Percentiles rank a stretch among this genome's conserved stretches.
These are phyloP conservation scores for Abelmoschus esculentus DNA, from an alignment of 345 rosid species.

Conservation along the genomic window DNA sequence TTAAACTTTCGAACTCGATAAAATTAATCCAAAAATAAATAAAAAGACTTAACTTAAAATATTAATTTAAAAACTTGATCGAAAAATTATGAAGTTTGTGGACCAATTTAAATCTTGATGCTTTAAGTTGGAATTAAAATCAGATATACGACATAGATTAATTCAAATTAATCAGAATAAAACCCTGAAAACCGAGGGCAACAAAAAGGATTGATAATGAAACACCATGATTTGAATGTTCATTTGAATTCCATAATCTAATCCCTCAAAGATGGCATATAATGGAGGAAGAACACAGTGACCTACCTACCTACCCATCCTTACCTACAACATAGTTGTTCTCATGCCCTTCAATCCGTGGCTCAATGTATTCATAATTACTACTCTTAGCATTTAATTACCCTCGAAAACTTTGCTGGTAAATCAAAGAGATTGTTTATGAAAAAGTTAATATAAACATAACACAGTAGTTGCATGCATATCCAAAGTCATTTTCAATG, in stretches of 20 bases:
- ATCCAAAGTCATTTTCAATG: conserved; percentile 16
- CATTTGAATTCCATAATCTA: conserved; percentile 21
- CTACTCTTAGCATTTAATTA: not conserved
- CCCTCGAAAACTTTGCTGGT: not conserved
- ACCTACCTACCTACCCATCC: conserved; percentile 32
- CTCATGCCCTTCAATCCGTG: conserved; percentile 31
- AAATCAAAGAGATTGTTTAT: not conserved
- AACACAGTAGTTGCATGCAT: conserved; percentile 19
- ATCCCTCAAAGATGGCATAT: conserved; percentile 14
- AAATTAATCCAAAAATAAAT: too few species aligned
- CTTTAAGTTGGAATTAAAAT: too few species aligned
- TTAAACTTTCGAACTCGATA: too few species aligned
- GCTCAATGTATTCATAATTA: conserved; percentile 49
- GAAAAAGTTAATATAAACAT: not conserved
- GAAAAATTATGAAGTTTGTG: too few species aligned
- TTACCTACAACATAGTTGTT: conserved; percentile 4
- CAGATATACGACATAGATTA: too few species aligned
- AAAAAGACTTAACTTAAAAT: too few species aligned
- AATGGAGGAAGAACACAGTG: conserved; percentile 41
- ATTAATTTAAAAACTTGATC: too few species aligned
- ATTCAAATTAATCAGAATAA: too few species aligned
- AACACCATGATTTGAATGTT: conserved; percentile 7
- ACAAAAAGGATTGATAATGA: too few species aligned
- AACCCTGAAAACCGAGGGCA: too few species aligned
- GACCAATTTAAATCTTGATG: too few species aligned